Conservation (phyloP, 164 flowering plant genomes). For the Houttuynia cordata region DNA sequence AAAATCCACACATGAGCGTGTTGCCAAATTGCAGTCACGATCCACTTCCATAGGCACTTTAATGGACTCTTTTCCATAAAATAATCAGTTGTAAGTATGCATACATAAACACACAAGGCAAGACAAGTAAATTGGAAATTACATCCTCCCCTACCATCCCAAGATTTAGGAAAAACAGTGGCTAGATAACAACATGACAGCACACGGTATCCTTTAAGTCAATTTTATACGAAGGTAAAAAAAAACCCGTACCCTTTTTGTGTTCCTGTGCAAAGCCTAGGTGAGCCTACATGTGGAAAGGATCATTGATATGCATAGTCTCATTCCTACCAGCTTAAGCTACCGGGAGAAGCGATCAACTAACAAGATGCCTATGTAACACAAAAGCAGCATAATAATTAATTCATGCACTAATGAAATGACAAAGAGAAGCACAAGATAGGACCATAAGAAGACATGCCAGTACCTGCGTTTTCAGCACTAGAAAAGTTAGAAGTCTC, state of each 20-base stretch:
- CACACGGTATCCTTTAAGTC: background rate
- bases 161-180: too few relatives aligned
- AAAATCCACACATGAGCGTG: conserved; percentile 18
- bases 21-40: conserved; percentile 10
- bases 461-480: conserved; percentile 13
- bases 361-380: background rate
- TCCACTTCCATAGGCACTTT: conserved; percentile 10
- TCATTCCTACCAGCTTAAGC: too few relatives aligned
- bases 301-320: too few relatives aligned
- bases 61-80: conserved; percentile 7
- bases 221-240: too few relatives aligned
- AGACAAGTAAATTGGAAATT: too few relatives aligned
- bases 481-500: conserved; percentile 14
- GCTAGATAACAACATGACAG: too few relatives aligned
- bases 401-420: background rate
- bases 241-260: too few relatives aligned
- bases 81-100: too few relatives aligned
- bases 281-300: too few relatives aligned
- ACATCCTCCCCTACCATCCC: conserved; percentile 1
- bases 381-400: conserved; percentile 1
- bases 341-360: background rate
- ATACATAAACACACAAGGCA: too few relatives aligned
- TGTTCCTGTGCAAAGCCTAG: too few relatives aligned
- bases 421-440: too few relatives aligned
- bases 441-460: background rate